Evolutionary conservation across 352 stramenopile genomes (phyloP).

Genomic region (Globisporangium megalacanthum): DNA sequence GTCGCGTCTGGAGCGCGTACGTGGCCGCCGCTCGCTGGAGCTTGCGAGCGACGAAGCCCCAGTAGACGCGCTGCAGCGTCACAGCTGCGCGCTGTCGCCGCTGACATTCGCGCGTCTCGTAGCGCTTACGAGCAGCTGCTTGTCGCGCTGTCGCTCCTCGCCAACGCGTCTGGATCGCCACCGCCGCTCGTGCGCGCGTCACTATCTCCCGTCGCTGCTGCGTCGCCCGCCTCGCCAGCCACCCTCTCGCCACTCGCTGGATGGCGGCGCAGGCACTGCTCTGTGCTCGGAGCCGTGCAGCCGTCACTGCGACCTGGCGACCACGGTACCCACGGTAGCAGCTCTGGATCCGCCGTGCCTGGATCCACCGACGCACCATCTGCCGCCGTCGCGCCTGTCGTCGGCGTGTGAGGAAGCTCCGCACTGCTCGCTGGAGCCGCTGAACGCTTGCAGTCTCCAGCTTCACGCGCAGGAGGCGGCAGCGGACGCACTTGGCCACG

Average conservation of each 20-base stretch:
- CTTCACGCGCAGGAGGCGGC: slow-evolving; percentile 4
- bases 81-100: slow-evolving; percentile 25
- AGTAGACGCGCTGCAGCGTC: slow-evolving; percentile 37
- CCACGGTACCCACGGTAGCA: slow-evolving; percentile 32
- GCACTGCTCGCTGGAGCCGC: slow-evolving; percentile 29
- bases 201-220: slow-evolving; percentile 14
- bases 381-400: neutral
- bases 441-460: slow-evolving; percentile 15
- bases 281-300: slow-evolving; percentile 2
- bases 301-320: slow-evolving; percentile 5
- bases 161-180: slow-evolving; percentile 23
- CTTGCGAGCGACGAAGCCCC: slow-evolving; percentile 19
- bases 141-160: slow-evolving; percentile 19
- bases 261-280: slow-evolving; percentile 14
- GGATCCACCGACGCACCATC: slow-evolving; percentile 29
- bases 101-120: slow-evolving; percentile 4
- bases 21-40: slow-evolving; percentile 13
- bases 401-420: slow-evolving; percentile 19
- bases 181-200: neutral
- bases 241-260: slow-evolving; percentile 15
- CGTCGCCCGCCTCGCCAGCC: slow-evolving; percentile 14
- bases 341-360: slow-evolving; percentile 35
- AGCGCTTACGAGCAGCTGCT: neutral
- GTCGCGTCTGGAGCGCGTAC: slow-evolving; percentile 12
- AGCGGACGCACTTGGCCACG: slow-evolving; percentile 18